phyloP scores from a whole-genome alignment of 2,329 filamentous ascomycete genomes.

The Chaetomium globosum region DNA sequence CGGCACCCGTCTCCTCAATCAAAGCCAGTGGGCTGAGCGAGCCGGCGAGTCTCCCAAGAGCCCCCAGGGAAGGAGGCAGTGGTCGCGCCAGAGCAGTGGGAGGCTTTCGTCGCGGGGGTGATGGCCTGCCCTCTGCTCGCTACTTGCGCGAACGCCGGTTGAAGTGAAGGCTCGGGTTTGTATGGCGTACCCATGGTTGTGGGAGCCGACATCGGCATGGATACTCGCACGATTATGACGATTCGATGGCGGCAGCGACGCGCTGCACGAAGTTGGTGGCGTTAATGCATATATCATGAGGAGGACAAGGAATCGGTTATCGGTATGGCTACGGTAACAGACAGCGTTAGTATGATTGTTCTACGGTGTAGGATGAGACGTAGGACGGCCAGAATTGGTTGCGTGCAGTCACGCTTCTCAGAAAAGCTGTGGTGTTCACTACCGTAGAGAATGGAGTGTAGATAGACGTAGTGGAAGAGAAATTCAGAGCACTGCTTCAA shows the following conservation, averaged over 20 bases:
- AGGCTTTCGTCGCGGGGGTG: slow-evolving; percentile 11
- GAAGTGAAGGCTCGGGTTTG: neutral
- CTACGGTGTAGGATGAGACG: neutral
- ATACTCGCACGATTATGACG: neutral
- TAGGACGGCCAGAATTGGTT: neutral
- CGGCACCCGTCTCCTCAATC: neutral
- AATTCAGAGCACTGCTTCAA: neutral
- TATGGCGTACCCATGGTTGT: neutral
- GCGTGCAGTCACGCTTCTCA: neutral
- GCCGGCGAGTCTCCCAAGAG: neutral
- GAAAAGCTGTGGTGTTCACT: neutral
- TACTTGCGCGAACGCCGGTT: neutral
- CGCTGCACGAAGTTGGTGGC: neutral
- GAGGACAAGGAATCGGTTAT: neutral
- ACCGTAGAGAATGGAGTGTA: neutral
- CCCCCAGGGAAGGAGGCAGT: neutral
- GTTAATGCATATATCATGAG: neutral
- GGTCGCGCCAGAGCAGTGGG: slow-evolving; percentile 10
- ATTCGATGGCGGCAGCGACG: neutral
- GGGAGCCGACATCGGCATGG: neutral
- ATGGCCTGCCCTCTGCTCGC: neutral
- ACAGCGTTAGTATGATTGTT: neutral
- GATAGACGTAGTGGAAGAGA: neutral
- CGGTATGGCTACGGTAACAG: neutral
- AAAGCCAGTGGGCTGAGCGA: neutral